phyloP scores from a whole-genome alignment of 2,329 filamentous ascomycete genomes.

The Ophiocordyceps camponoti-saundersi region DNA sequence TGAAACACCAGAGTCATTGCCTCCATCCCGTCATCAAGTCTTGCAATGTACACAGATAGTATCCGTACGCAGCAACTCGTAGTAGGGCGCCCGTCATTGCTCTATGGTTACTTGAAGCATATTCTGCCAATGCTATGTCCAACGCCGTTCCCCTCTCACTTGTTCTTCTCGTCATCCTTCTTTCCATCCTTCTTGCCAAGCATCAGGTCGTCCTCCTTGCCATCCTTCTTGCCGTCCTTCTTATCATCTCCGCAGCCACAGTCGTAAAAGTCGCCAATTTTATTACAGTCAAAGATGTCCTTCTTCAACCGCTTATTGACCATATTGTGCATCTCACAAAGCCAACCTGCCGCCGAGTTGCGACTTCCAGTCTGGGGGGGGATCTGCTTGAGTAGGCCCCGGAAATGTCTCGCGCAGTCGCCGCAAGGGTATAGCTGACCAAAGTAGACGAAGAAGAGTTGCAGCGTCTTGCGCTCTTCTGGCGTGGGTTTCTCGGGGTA shows the following conservation, averaged over 20 bases:
- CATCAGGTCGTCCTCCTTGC: constrained; percentile 19
- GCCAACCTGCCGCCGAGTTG: constrained; percentile 48
- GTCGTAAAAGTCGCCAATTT: constrained; percentile 55
- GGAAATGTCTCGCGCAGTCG: constrained; percentile 53
- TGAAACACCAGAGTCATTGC: too few relatives aligned
- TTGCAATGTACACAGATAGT: too few relatives aligned
- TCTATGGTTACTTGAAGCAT: too few relatives aligned
- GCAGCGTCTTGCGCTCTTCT: constrained; percentile 45
- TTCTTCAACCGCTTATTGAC: constrained; percentile 50
- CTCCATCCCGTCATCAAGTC: too few relatives aligned
- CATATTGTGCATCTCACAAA: constrained; percentile 50
- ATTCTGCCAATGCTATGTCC: too few relatives aligned
- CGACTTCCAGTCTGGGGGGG: constrained; percentile 49
- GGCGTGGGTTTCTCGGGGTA: constrained; percentile 48
- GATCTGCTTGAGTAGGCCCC: constrained; percentile 40
- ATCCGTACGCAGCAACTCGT: too few relatives aligned
- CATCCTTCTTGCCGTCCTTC: constrained; percentile 16
- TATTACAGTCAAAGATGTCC: constrained; percentile 44
- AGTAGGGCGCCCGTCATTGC: too few relatives aligned
- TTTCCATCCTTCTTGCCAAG: constrained; percentile 19
- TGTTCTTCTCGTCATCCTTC: constrained; percentile 4
- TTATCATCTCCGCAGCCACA: constrained; percentile 51
- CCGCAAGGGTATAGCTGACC: constrained; percentile 54
- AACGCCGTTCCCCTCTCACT: neutral
- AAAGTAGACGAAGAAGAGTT: constrained; percentile 49